Evolutionary conservation across 2,329 filamentous ascomycete species (phyloP), one percentile per base, ranked within the genome.

Genomic region (Ceratocystis destructans): DNA sequence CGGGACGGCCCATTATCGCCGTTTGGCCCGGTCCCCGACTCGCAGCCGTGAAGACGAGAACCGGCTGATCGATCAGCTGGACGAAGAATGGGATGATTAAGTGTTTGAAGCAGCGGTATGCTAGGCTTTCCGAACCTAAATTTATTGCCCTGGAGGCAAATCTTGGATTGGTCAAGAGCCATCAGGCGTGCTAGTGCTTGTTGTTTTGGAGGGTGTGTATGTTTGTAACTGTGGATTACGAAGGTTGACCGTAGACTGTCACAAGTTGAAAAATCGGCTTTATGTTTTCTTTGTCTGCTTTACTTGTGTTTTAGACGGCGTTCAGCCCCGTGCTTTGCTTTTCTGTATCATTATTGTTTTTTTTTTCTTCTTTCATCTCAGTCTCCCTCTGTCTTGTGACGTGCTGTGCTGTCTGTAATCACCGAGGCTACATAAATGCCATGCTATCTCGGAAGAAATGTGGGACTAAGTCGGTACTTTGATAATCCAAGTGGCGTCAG

Each of bases 21-120:
- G 85, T 53, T 77, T 92, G 28, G 82, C 81, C 46, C 76, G 79
- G 15, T 83, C 80, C 61, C 78, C 81, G 10, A 80, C 74, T 70
- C 74, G 79, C 70, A 79, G 79, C 72, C 75, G 80, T 66, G 93
- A 96, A 68, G 92, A 91, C 66, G 94, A 97, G 77, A 96, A 97
- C 75, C 80, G 91, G 69, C 77, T 97, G 71, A 97, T 99, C 74
- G 93, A 97, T 75, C 90, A 96, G 75, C 80, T 96, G 68, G 94
- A 97, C 72, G 93, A 97, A 75, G 92, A 96, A 74, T 97, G 93
- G 93, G 92, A 96, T 71, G 92, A 96, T 69, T 86, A 72, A 67
- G 48, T 25, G 5, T 10, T 8, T 17, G 5, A 59, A 31, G n/a
- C 12, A 28, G 37, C 10, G 4, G 37, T 15, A 15, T 41, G 37